A percentile compares a stretch with the other conserved stretches of the same genome.
These are phyloP conservation scores for Lachnum nothofagi DNA, from an alignment of 2,329 filamentous ascomycete species.

Conservation along the genomic window DNA sequence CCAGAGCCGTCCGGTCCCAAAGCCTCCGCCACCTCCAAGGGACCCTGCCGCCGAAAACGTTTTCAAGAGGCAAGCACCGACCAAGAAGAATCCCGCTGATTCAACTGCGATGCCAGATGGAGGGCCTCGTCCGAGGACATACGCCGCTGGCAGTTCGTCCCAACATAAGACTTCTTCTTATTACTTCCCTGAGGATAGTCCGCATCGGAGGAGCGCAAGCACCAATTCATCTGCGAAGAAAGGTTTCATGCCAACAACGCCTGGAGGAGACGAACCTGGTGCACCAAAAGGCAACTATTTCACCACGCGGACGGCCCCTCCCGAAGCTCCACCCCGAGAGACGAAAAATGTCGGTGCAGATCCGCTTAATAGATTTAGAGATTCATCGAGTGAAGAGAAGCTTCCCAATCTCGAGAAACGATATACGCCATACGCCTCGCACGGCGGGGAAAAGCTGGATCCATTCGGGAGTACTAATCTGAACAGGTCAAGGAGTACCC, in stretches of 20 bases:
- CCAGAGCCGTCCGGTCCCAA: constrained; percentile 18
- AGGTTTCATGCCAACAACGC: constrained; percentile 31
- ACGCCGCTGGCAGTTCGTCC: too few species aligned
- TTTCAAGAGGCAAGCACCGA: constrained; percentile 20
- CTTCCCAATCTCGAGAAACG: constrained; percentile 40
- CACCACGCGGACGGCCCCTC: constrained; percentile 24
- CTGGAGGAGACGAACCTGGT: constrained; percentile 32
- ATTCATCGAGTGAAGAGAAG: constrained; percentile 17
- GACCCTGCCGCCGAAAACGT: constrained; percentile 23
- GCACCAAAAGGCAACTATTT: constrained; percentile 30
- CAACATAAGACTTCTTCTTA: too few species aligned
- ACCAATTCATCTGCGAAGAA: constrained; percentile 20
- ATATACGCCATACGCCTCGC: constrained; percentile 52
- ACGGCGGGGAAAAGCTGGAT: constrained; percentile 55
- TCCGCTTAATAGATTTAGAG: constrained; percentile 45
- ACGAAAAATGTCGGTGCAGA: constrained; percentile 32
- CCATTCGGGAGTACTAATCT: constrained; percentile 44
- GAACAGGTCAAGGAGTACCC: constrained; percentile 31
- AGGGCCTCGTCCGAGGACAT: too few species aligned
- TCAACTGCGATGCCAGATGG: too few species aligned
- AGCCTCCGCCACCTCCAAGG: constrained; percentile 24
- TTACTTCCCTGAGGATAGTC: constrained; percentile 4
- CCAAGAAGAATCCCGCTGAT: too few species aligned
- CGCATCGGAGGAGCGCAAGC: constrained; percentile 23
- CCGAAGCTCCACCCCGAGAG: constrained; percentile 24